Conservation (phyloP, 371 early-diverging fungal genomes). For the Mortierella sp. region DNA sequence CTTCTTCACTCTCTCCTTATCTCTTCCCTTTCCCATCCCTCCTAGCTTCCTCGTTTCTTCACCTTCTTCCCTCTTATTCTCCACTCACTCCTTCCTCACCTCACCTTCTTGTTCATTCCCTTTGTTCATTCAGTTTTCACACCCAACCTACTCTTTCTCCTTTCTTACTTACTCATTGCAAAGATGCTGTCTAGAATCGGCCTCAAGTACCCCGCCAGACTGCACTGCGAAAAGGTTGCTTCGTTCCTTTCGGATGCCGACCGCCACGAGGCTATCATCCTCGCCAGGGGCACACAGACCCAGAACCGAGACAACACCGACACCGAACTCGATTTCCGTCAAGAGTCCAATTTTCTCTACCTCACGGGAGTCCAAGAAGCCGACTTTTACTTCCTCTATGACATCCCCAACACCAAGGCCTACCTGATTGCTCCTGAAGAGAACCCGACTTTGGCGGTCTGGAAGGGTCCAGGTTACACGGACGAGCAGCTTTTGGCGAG, state of each 20-base stretch:
- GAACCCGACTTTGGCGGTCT: slow-evolving; percentile 60
- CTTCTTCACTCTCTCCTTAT: neutral
- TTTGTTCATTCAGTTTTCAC: slow-evolving; percentile 11
- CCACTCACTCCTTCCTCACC: neutral
- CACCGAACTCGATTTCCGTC: slow-evolving; percentile 66
- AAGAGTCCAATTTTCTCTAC: slow-evolving; percentile 72
- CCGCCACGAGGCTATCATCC: slow-evolving; percentile 32
- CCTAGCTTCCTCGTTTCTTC: neutral
- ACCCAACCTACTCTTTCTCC: neutral
- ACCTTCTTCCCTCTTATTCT: neutral
- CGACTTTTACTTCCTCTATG: slow-evolving; percentile 66
- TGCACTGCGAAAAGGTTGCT: slow-evolving; percentile 54
- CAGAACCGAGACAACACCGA: slow-evolving; percentile 66
- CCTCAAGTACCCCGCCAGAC: slow-evolving; percentile 51
- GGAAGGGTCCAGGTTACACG: slow-evolving; percentile 64
- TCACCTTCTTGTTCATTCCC: neutral
- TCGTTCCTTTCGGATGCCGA: slow-evolving; percentile 26
- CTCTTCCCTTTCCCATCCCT: neutral
- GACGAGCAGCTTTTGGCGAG: slow-evolving; percentile 59
- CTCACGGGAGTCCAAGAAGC: slow-evolving; percentile 69
- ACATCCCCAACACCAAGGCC: slow-evolving; percentile 51
- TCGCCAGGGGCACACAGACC: slow-evolving; percentile 55
- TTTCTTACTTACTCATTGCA: neutral
- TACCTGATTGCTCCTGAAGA: slow-evolving; percentile 65
- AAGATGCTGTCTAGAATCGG: slow-evolving; percentile 50